Evolutionary conservation across 2,329 filamentous ascomycete species (phyloP).

Genomic region (Talaromyces sp.): DNA sequence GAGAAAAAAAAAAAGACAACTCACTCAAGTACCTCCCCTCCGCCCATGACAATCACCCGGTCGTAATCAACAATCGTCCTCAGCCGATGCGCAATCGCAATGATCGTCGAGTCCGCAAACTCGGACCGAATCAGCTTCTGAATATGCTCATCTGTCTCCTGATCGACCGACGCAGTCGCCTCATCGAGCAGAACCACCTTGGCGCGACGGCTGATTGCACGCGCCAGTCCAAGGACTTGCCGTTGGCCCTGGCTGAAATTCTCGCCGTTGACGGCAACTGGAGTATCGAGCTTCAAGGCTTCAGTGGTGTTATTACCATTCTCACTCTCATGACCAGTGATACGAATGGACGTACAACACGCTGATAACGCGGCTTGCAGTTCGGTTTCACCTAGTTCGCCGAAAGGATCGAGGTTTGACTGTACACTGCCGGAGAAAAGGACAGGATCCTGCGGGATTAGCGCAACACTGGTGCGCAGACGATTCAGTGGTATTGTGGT

Average conservation of each 20-base stretch:
- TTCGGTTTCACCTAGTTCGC: constrained; percentile 48
- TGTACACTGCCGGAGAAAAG: constrained; percentile 54
- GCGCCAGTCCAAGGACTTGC: constrained; percentile 56
- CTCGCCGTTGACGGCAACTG: constrained; percentile 49
- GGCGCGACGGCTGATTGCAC: constrained; percentile 55
- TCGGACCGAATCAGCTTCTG: constrained; percentile 52
- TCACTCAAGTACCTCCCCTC: constrained; percentile 49
- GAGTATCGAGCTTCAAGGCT: constrained; percentile 41
- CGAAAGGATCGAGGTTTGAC: constrained; percentile 55
- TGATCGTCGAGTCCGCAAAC: constrained; percentile 51
- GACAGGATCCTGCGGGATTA: constrained; percentile 56
- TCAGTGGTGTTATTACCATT: constrained; percentile 14
- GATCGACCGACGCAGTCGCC: constrained; percentile 59
- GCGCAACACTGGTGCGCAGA: constrained; percentile 50
- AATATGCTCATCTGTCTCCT: constrained; percentile 52
- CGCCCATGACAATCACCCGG: constrained; percentile 52
- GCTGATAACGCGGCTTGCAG: constrained; percentile 18
- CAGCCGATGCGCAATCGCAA: constrained; percentile 61
- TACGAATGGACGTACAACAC: constrained; percentile 16
- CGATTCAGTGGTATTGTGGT: constrained; percentile 45
- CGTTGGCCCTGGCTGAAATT: constrained; percentile 51
- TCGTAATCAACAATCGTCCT: constrained; percentile 61
- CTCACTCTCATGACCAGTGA: constrained; percentile 25
- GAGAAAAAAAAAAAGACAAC: neutral
- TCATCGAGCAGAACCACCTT: constrained; percentile 57